Evolutionary conservation across 2,329 filamentous ascomycete species (phyloP), one percentile per base, ranked within the genome.

Genomic region (Exutisphaerella laricina): DNA sequence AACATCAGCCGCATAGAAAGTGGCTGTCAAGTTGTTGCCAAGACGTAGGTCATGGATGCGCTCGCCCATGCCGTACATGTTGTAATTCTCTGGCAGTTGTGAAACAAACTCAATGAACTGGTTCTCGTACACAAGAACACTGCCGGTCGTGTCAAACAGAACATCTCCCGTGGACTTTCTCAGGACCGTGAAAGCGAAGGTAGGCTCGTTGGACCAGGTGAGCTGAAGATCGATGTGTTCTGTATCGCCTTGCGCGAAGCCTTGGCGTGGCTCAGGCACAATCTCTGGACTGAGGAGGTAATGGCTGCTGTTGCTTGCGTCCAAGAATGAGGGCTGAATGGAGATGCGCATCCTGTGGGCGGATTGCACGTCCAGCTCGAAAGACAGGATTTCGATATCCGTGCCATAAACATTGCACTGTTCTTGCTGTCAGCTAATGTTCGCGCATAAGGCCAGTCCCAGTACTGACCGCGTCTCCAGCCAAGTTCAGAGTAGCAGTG

Each of bases 101-200:
- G 80, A 82, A 4, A 73, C 73, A 51, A 89, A 82, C 55, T 88
- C 85, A 30, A 88, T 76, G 61, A 87, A 89, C 55, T 89, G 85
- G 52, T 88, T 75, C 57, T 88, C 83, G 55, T 79, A 89, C 0
- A 89, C 77, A 10, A 89, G 64, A 8, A 77, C 73, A 2, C 70
- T 77, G 4, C 79, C 80, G 13, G 70, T 65, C 0, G 84, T 88
- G 8, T 77, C 75, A 59, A 88, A 88, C 0, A 89, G 65, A 0
- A 79, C 71, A 57, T 88, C 83, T 0, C 77, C 79, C 62, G 59
- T 80, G 39, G 65, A 83, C 63, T 63, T 72, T 46, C 67, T 81
- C 48, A 66, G 76, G 52, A 75, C 72, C 60, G 64, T 74, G 62
- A 71, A 79, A 46, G 64, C 71, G 60, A 82, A 82, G 0, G 70